phyloP scores from a whole-genome alignment of 2,329 filamentous ascomycete genomes.

The Aspergillus pseudoglaucus region DNA sequence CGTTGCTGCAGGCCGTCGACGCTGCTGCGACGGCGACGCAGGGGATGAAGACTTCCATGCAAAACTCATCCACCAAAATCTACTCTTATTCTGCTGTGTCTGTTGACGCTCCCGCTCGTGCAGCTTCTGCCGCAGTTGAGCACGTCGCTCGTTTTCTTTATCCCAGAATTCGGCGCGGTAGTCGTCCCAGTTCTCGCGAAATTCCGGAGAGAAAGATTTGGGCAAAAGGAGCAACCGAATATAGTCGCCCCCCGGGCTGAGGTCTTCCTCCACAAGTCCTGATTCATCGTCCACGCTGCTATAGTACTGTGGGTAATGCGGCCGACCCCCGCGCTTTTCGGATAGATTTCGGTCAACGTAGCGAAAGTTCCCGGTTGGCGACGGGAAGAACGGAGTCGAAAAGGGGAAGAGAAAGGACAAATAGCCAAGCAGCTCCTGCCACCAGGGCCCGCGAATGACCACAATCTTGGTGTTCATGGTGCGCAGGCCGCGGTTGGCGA shows the following conservation, averaged over 20 bases:
- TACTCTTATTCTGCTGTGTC: conserved; percentile 61
- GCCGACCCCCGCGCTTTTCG: conserved; percentile 33
- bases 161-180: conserved; percentile 97
- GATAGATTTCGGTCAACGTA: conserved; percentile 58
- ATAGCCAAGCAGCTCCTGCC: conserved; percentile 67
- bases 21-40: conserved; percentile 19
- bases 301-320: conserved; percentile 32
- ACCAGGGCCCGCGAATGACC: conserved; percentile 74
- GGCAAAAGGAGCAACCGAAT: conserved; percentile 85
- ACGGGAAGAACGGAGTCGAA: conserved; percentile 57
- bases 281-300: conserved; percentile 61
- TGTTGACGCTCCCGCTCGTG: conserved; percentile 61
- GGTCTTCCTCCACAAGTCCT: conserved; percentile 71
- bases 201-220: conserved; percentile 90
- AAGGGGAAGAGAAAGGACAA: conserved; percentile 73
- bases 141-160: conserved; percentile 82
- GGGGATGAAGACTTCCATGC: conserved; percentile 33
- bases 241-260: conserved; percentile 83
- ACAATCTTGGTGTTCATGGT: conserved; percentile 96
- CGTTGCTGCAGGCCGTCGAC: background rate
- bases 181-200: conserved; percentile 93
- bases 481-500: conserved; percentile 82
- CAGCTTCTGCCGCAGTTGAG: conserved; percentile 64
- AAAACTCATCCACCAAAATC: conserved; percentile 78
- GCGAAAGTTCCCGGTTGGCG: conserved; percentile 63